Evolutionary conservation across 2,329 filamentous ascomycete species (phyloP).

Genomic region (Neurospora sp.): DNA sequence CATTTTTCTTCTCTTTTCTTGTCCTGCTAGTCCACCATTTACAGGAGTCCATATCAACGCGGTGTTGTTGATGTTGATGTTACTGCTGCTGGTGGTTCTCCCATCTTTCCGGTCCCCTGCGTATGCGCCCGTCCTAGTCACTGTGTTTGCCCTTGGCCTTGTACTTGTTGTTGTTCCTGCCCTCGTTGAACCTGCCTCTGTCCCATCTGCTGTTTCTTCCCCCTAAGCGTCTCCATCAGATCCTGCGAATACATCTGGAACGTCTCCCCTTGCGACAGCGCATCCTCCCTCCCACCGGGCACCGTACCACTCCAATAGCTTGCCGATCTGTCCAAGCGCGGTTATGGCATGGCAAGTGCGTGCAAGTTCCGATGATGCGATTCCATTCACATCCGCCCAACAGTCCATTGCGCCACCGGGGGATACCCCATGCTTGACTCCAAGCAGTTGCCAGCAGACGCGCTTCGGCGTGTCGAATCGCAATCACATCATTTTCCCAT

Average conservation of each 20-base stretch:
- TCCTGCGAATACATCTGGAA: slow-evolving; percentile 42
- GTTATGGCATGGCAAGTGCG: slow-evolving; percentile 16
- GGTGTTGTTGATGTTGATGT: background rate
- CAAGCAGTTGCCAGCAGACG: slow-evolving; percentile 15
- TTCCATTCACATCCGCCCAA: background rate
- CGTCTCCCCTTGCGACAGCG: slow-evolving; percentile 38
- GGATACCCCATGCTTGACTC: background rate
- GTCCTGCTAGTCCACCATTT: too few relatives aligned
- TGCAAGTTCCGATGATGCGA: background rate
- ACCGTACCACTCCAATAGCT: slow-evolving; percentile 34
- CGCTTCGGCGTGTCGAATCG: slow-evolving; percentile 29
- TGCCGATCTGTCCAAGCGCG: slow-evolving; percentile 28
- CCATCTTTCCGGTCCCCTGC: background rate
- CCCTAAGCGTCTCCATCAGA: slow-evolving; percentile 32
- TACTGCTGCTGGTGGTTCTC: background rate
- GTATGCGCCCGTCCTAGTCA: too few relatives aligned
- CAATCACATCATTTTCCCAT: slow-evolving; percentile 35
- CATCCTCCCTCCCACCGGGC: slow-evolving; percentile 49
- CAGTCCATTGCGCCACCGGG: background rate
- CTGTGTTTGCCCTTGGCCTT: background rate
- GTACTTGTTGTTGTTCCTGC: background rate
- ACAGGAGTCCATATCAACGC: too few relatives aligned
- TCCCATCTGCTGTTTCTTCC: slow-evolving; percentile 17
- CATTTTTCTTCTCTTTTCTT: too few relatives aligned
- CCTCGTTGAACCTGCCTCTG: background rate